Base-by-base conservation (phyloP, 192 early-diverging fungal species). In the Entomortierella chlamydospora region DNA sequence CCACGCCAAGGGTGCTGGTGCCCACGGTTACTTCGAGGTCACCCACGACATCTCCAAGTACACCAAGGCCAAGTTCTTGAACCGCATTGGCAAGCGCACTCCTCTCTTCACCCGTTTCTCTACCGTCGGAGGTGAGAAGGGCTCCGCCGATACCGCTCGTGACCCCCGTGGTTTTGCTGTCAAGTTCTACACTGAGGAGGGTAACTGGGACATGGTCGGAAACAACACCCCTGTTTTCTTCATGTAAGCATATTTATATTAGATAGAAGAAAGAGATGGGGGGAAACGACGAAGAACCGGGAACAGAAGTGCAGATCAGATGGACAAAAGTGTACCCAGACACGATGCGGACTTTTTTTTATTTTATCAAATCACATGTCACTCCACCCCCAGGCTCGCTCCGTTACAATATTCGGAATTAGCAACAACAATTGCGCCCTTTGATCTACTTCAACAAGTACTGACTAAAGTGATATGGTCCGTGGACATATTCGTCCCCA, bases 1-100 rank as follows among this genome's bases (percentile, higher is more conserved):
- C 51, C 93, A 95, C 72, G 94, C 94, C 81, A 91, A 93, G 83
- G 94, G 93, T 54, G 89, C 90, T 64, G 94, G 92, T 43, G 94
- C 93, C 25, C 91, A 93, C 70, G 94, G 94, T 55, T 91, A 90
- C 87, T 93, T 94, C 82, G 91, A 87, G 76, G 72, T 76, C 20
- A 83, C 81, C 52, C 70, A 82, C 58, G 86, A 88, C 65, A 74
- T 86, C 61, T 70, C 67, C 71, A 81, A 77, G 57, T 60, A 84
- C 69, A 90, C 90, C 42, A 82, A 81, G 61, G 92, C 92, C 56
- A 86, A 88, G 55, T 86, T 89, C 73, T 85, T 93, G 62, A 83
- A 67, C 78, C 57, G 78, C 11, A 81, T 86, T 26, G 89, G 90
- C 69, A 91, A 90, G 76, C 83, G 83, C 64, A 93, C 92, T 2